phyloP scores from a whole-genome alignment of 139 green algal genomes.

The Asterochloris erici region DNA sequence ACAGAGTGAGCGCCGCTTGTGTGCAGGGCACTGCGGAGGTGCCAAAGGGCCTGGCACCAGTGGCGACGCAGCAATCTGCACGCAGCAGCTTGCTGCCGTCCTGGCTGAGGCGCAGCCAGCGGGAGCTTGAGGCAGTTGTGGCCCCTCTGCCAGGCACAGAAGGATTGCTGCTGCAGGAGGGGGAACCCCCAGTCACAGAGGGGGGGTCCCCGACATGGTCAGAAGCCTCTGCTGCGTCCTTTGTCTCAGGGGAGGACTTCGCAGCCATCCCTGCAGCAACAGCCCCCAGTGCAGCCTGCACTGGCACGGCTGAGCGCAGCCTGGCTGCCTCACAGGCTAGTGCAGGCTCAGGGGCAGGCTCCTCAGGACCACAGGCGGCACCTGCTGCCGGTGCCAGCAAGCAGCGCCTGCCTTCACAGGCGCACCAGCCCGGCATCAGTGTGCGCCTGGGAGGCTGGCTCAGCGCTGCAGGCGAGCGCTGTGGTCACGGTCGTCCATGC shows the following conservation, averaged over 20 bases:
- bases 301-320: not conserved
- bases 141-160: not conserved
- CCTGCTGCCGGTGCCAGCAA: not conserved
- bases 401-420: not conserved
- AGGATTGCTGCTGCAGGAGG: not conserved
- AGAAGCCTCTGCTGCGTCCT: slow-evolving; percentile 8
- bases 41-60: too few species aligned
- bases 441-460: too few species aligned
- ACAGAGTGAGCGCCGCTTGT: too few species aligned
- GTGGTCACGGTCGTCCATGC: not conserved
- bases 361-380: not conserved
- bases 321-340: not conserved
- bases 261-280: not conserved
- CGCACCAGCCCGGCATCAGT: not conserved
- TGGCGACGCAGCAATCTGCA: too few species aligned
- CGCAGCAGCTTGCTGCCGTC: not conserved
- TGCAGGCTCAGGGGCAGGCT: slow-evolving; percentile 8
- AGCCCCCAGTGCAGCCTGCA: not conserved
- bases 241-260: not conserved
- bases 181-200: not conserved
- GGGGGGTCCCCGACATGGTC: not conserved
- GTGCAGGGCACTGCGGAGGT: too few species aligned
- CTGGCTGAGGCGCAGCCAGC: slow-evolving; percentile 1
- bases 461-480: too few species aligned
- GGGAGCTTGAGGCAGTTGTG: not conserved